phyloP scores from a whole-genome alignment of 169 alveolate species.

The Toxoplasma gondii region DNA sequence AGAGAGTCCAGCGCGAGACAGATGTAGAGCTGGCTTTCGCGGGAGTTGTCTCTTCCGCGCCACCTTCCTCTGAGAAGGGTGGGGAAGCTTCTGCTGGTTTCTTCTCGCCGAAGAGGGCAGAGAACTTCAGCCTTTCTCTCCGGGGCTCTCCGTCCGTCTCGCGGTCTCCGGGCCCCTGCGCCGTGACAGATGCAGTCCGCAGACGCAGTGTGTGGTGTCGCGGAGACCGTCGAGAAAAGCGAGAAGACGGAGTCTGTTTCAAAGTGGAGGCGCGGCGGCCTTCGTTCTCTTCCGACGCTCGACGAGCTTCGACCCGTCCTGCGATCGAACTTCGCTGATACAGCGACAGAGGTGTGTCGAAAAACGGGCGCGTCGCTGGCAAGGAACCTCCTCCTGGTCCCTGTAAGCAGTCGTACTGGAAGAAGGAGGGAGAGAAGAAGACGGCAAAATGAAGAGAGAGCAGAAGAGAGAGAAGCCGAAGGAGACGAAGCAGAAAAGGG shows the following conservation, averaged over 20 bases:
- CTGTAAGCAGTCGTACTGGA: neutral
- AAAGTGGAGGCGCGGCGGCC: neutral
- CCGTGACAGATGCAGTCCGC: neutral
- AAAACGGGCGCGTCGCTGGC: neutral
- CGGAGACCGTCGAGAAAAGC: neutral
- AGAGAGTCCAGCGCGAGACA: too few relatives aligned
- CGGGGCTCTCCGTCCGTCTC: neutral
- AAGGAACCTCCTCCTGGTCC: neutral
- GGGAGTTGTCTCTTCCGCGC: too few relatives aligned
- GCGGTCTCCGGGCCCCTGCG: neutral
- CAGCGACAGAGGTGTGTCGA: conserved; percentile 28
- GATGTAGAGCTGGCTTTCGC: too few relatives aligned
- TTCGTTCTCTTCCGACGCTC: neutral
- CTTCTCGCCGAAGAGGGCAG: too few relatives aligned
- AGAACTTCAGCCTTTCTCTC: too few relatives aligned
- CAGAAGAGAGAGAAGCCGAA: too few relatives aligned
- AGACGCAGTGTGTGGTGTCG: neutral
- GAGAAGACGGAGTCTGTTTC: neutral
- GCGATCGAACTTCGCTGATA: conserved; percentile 34
- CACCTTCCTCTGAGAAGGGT: too few relatives aligned
- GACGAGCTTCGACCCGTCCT: conserved; percentile 23
- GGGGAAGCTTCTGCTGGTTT: too few relatives aligned
- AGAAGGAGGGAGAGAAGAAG: too few relatives aligned
- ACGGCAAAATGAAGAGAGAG: neutral
- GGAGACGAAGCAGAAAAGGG: too few relatives aligned